A percentile compares a stretch with the other conserved stretches of the same genome.
Evolutionary conservation across 345 rosid genomes (phyloP).

Genomic region (Chamaenerion angustifolium): DNA sequence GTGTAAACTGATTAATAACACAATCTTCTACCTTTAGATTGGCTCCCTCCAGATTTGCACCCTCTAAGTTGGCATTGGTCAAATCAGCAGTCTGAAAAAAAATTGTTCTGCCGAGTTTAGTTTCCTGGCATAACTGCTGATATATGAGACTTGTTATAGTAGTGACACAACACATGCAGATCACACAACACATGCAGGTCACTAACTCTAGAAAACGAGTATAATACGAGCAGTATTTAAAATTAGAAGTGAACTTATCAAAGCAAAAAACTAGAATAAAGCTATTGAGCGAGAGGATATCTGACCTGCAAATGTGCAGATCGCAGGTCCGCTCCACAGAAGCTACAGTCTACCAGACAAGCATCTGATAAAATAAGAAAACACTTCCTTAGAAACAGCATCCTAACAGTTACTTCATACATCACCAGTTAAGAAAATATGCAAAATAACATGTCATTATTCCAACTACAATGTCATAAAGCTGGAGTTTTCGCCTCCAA

Average conservation of each 20-base stretch:
- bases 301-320: conserved; percentile 84
- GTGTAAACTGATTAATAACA: not conserved
- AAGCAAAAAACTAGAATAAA: not conserved
- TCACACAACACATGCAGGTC: not conserved
- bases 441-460: not conserved
- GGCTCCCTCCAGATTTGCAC: conserved; percentile 91
- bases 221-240: too few relatives aligned
- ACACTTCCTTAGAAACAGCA: not conserved
- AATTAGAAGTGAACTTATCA: too few relatives aligned
- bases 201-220: too few relatives aligned
- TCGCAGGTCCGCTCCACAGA: conserved; percentile 80
- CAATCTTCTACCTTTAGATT: conserved; percentile 57
- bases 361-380: conserved; percentile 46
- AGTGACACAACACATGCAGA: not conserved
- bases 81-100: conserved; percentile 68
- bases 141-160: not conserved
- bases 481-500: too few relatives aligned
- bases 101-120: not conserved
- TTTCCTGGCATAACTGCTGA: not conserved
- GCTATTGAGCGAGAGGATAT: not conserved
- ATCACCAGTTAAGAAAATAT: not conserved
- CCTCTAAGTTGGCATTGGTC: conserved; percentile 87
- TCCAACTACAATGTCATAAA: too few relatives aligned
- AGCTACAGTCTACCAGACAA: conserved; percentile 69
- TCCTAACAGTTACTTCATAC: not conserved